A percentile compares a stretch with the other conserved stretches of the same genome.
phyloP scores from a whole-genome alignment of 2,329 filamentous ascomycete species.

The Amylocarpus encephaloides region DNA sequence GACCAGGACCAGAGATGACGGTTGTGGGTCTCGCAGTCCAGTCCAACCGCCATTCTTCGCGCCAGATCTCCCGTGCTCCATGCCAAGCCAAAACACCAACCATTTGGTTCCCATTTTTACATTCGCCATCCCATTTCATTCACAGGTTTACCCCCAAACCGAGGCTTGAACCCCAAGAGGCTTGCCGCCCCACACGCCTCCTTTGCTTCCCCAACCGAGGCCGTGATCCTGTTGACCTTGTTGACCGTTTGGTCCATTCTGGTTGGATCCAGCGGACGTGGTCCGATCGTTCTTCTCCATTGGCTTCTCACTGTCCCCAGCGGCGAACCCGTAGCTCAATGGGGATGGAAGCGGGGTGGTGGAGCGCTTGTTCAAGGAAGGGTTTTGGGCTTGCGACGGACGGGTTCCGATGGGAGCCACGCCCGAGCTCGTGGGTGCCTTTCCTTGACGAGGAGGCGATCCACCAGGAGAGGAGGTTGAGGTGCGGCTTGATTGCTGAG shows the following conservation, averaged over 20 bases:
- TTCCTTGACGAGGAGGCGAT: slow-evolving; percentile 68
- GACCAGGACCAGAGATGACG: background rate
- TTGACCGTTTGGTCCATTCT: slow-evolving; percentile 40
- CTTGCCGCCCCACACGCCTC: slow-evolving; percentile 79
- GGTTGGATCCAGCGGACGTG: slow-evolving; percentile 54
- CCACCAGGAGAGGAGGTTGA: slow-evolving; percentile 81
- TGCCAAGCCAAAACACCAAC: slow-evolving; percentile 8
- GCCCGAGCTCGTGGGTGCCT: slow-evolving; percentile 50
- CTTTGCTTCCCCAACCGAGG: slow-evolving; percentile 67
- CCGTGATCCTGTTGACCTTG: slow-evolving; percentile 32
- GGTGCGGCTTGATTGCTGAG: slow-evolving; percentile 67
- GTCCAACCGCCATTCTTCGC: background rate
- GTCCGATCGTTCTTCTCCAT: slow-evolving; percentile 35
- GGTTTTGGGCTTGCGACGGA: slow-evolving; percentile 55
- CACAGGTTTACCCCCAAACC: slow-evolving; percentile 70
- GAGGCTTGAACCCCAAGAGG: slow-evolving; percentile 83
- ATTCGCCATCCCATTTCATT: slow-evolving; percentile 3
- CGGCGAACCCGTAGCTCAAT: slow-evolving; percentile 64
- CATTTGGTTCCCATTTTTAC: slow-evolving; percentile 4
- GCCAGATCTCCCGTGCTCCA: slow-evolving; percentile 6
- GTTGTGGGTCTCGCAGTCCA: background rate
- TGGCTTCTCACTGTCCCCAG: slow-evolving; percentile 43
- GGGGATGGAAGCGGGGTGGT: slow-evolving; percentile 92
- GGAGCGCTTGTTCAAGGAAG: slow-evolving; percentile 60
- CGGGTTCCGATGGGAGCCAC: slow-evolving; percentile 94